phyloP scores from a whole-genome alignment of 768 basidiomycete genomes.

The Solioccasus polychromus region DNA sequence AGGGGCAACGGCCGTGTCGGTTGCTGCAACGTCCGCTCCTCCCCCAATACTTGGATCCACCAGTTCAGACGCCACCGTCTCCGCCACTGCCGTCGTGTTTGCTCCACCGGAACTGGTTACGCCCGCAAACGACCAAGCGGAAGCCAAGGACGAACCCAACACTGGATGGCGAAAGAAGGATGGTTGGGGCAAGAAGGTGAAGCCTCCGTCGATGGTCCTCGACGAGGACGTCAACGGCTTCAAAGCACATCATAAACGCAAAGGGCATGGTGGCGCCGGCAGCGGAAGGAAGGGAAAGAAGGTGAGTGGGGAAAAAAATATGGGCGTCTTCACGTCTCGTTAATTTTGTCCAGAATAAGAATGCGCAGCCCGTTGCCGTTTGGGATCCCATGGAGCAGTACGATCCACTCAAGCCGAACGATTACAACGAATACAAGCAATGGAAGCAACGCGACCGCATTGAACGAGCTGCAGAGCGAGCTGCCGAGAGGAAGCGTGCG shows the following conservation, averaged over 20 bases:
- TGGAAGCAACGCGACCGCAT: constrained; percentile 77
- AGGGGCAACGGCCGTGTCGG: constrained; percentile 52
- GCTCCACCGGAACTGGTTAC: constrained; percentile 61
- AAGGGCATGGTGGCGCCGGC: constrained; percentile 42
- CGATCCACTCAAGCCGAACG: constrained; percentile 81
- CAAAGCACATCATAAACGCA: constrained; percentile 54
- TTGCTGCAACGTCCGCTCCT: constrained; percentile 37
- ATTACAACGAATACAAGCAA: constrained; percentile 83
- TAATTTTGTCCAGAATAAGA: constrained; percentile 50
- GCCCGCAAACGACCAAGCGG: constrained; percentile 22
- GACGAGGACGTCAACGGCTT: constrained; percentile 90
- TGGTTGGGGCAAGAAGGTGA: constrained; percentile 86
- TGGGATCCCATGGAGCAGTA: constrained; percentile 84
- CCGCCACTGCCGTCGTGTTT: constrained; percentile 63
- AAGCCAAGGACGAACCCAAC: constrained; percentile 26
- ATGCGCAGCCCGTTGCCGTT: constrained; percentile 44
- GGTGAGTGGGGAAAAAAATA: constrained; percentile 35
- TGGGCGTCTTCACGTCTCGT: not conserved
- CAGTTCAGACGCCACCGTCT: constrained; percentile 33
- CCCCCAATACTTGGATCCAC: constrained; percentile 28
- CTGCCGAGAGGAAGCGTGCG: constrained; percentile 58
- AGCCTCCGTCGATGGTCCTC: constrained; percentile 86
- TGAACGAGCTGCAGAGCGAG: constrained; percentile 59
- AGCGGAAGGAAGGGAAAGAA: constrained; percentile 55
- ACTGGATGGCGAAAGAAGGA: constrained; percentile 43